phyloP scores from a whole-genome alignment of 2,329 filamentous ascomycete genomes.

The Ilyonectria robusta region DNA sequence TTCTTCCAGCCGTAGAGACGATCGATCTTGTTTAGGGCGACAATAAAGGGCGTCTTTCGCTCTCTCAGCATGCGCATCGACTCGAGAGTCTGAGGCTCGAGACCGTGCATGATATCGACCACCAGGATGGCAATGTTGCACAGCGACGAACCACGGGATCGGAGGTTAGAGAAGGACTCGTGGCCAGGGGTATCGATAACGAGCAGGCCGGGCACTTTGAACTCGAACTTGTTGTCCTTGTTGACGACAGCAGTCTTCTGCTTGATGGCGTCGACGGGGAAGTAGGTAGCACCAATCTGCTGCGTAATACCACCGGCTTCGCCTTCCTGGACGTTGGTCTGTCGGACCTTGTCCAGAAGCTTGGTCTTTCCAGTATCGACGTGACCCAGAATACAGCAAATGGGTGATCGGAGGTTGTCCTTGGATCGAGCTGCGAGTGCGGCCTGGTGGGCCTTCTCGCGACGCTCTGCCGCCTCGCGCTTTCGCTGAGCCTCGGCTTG shows the following conservation, averaged over 20 bases:
- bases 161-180: constrained; percentile 99
- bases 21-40: constrained; percentile 99
- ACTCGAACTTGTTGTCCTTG: constrained; percentile 88
- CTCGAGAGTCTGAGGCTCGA: constrained; percentile 96
- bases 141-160: constrained; percentile 95
- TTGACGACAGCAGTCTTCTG: constrained; percentile 97
- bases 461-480: constrained; percentile 88
- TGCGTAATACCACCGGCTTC: constrained; percentile 99
- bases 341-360: constrained; percentile 96
- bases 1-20: constrained; percentile 99
- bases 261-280: constrained; percentile 92
- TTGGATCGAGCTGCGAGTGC: constrained; percentile 91
- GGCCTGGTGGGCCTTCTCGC: constrained; percentile 91
- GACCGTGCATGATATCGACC: constrained; percentile 99
- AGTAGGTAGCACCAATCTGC: constrained; percentile 99
- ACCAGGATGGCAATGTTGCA: constrained; percentile 99
- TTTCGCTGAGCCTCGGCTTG: constrained; percentile 83
- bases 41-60: constrained; percentile 96
- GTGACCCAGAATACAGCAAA: constrained; percentile 99
- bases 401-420: constrained; percentile 95
- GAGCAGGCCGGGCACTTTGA: constrained; percentile 96
- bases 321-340: constrained; percentile 98
- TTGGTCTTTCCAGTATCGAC: constrained; percentile 99
- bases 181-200: constrained; percentile 99
- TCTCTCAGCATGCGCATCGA: constrained; percentile 96